Base-by-base conservation (phyloP, 192 early-diverging fungal genomes). In the Coemansia sp. region DNA sequence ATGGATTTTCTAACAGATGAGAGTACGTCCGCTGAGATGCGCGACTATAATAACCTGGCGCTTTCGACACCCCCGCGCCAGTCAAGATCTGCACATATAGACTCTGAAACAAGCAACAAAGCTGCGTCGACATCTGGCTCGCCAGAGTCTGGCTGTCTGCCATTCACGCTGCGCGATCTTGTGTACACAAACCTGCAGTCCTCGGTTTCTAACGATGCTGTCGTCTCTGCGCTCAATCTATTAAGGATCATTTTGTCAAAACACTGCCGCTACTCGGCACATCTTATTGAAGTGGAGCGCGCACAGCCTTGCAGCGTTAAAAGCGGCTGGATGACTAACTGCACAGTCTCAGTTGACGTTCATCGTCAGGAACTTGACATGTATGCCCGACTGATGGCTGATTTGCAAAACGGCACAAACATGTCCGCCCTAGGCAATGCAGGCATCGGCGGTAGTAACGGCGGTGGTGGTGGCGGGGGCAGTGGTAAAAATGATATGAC, bases 111-210 rank as follows among this genome's bases (percentile, higher is more conserved):
- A 24, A 17, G 24, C 50, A 12, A 15, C 37, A 38, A 19, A 19
- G 23, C 14, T 19, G n/a, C 40, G 18, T 46, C 47, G 55, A 37
- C 39, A 24, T 25, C 38, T 37, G 9, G 43, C 27, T 53, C 52
- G 0, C 34, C 61, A 3, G 61, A 60, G 17, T 43, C 60, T 18
- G 53, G 51, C 9, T 66, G 56, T 47, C 44, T 80, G 51, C 77
- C 77, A 34, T 92, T 92, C 61, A 92, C 84, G 3, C 79, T 92
- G 30, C 86, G 87, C 57, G 90, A 92, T 53, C 76, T 98, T 3
- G 81, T 98, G 15, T 83, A 94, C 43, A 91, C 91, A 6, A 90
- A 95, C 30, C 76, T 98, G 34, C 85, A 89, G 59, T 96, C 95
- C 2, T 79, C 89, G 14, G 69, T 78, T 1, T 94, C 92, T 0